Conservation (phyloP, 495 filamentous ascomycete genomes). For the Xylaria acuta region DNA sequence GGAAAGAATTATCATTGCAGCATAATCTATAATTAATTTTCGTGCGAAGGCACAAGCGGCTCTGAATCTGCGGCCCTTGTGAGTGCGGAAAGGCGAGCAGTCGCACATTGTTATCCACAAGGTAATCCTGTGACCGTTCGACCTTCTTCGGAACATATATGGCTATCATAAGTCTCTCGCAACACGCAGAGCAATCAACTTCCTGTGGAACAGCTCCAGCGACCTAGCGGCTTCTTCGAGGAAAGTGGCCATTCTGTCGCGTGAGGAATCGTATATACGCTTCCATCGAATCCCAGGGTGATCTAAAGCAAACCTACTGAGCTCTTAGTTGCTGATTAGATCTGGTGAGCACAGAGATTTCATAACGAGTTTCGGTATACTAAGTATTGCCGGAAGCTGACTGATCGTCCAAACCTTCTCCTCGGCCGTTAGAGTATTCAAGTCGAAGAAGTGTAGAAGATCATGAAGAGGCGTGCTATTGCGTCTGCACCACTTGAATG, state of each 20-base stretch:
- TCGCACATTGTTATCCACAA: conserved; percentile 50
- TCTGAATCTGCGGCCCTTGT: conserved; percentile 43
- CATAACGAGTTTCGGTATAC: conserved; percentile 41
- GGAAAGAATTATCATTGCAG: conserved; percentile 49
- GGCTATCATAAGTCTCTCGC: conserved; percentile 51
- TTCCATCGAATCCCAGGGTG: conserved; percentile 53
- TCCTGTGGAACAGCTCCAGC: conserved; percentile 53
- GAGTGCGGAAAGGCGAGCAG: conserved; percentile 58
- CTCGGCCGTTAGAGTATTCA: conserved; percentile 47
- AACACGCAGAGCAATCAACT: conserved; percentile 53
- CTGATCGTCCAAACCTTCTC: conserved; percentile 51
- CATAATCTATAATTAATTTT: conserved; percentile 54
- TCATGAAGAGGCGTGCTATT: conserved; percentile 43
- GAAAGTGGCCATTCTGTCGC: conserved; percentile 50
- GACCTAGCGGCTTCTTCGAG: conserved; percentile 39
- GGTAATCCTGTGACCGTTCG: conserved; percentile 42
- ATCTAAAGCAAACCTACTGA: conserved; percentile 45
- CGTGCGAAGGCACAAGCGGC: conserved; percentile 48
- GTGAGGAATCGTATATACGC: conserved; percentile 46
- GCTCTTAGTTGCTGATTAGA: conserved; percentile 43
- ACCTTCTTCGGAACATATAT: conserved; percentile 57
- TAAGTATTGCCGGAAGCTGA: conserved; percentile 42
- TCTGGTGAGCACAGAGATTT: conserved; percentile 53
- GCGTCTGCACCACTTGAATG: conserved; percentile 48
- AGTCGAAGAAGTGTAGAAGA: conserved; percentile 51